Conservation (phyloP, 768 basidiomycete species). For the Terana coerulea region DNA sequence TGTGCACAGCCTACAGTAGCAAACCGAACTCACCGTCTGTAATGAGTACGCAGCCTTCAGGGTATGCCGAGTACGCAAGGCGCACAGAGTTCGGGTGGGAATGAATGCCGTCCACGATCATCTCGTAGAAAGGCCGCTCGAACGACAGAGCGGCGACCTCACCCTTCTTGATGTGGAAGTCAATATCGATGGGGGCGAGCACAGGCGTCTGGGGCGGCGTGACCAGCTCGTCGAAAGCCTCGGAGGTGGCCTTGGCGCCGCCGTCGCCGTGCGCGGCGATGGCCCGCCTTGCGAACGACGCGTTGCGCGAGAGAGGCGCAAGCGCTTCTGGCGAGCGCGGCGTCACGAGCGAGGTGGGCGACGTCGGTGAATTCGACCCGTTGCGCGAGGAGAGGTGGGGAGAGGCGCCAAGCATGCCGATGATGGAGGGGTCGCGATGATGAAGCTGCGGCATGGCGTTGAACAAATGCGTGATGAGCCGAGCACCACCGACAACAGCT, state of each 20-base stretch:
- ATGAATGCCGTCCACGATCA: constrained; percentile 91
- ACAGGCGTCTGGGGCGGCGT: constrained; percentile 54
- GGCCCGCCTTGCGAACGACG: constrained; percentile 14
- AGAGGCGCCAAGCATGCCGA: constrained; percentile 80
- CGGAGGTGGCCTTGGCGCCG: constrained; percentile 36
- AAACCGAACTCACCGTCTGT: constrained; percentile 66
- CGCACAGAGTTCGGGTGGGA: constrained; percentile 88
- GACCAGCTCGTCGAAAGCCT: constrained; percentile 57
- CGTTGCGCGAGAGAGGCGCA: constrained; percentile 18
- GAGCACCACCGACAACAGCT: constrained; percentile 69
- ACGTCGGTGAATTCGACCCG: constrained; percentile 10
- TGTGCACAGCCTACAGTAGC: background rate
- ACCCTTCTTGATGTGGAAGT: constrained; percentile 44
- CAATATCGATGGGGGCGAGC: constrained; percentile 20
- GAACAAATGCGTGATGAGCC: constrained; percentile 90
- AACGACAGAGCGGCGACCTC: constrained; percentile 43
- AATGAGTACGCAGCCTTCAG: constrained; percentile 83
- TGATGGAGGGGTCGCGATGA: constrained; percentile 89
- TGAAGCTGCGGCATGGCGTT: constrained; percentile 91
- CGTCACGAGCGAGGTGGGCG: constrained; percentile 16
- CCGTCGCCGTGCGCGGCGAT: constrained; percentile 8
- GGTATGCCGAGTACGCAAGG: constrained; percentile 77
- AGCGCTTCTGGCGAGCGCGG: constrained; percentile 11
- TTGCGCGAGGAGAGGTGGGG: constrained; percentile 48
- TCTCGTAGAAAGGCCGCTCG: constrained; percentile 77